Base-by-base conservation (phyloP, 345 rosid species). In the Aquilaria yunnanensis region DNA sequence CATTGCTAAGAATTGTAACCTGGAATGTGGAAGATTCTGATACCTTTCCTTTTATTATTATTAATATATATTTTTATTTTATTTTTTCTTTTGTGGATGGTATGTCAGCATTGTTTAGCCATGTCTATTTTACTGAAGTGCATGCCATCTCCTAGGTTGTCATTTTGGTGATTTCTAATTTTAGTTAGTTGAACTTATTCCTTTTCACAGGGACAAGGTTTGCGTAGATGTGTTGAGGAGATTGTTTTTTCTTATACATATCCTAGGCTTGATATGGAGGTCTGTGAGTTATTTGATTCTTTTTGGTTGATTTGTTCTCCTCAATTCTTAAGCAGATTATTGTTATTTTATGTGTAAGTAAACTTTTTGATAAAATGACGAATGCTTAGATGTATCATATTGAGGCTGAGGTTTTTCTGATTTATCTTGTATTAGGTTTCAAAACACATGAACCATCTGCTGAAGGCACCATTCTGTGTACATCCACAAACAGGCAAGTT, bases 231-330 rank as follows among this genome's bases (percentile, higher is more conserved):
- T 61, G 68, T 87, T 63, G 92, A 94, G 78, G 97, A 94, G 76
- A 94, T 94, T 54, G 85, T 90, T 47, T 94, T 88, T 70, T 67
- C 85, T 51, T 94, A 65, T 69, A 70, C 96, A 3, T 91, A 94
- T 74, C 99, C 99, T 32, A 90, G 97, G 74, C 85, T 94, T 61
- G 99, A 94, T 79, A 81, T 84, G 85, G 97, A 90, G 99, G 97
- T 90, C 46, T 34, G 81, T 75, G 55, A 9, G 8, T 5, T 9
- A 37, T 62, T 51, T 51, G 14, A 7, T 34, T 51, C 52, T 13
- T 46, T 10, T 32, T 6, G 11, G 6, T 62, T 62, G 47, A 5
- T 37, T 14, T 34, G n/a, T 57, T n/a, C 4, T 41, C 50, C 33
- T 62, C 23, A 23, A 23, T 23, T 23, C 14, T 62, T 34, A 56